Conservation (phyloP, 2,329 filamentous ascomycete species). For the Aspergillus niger region DNA sequence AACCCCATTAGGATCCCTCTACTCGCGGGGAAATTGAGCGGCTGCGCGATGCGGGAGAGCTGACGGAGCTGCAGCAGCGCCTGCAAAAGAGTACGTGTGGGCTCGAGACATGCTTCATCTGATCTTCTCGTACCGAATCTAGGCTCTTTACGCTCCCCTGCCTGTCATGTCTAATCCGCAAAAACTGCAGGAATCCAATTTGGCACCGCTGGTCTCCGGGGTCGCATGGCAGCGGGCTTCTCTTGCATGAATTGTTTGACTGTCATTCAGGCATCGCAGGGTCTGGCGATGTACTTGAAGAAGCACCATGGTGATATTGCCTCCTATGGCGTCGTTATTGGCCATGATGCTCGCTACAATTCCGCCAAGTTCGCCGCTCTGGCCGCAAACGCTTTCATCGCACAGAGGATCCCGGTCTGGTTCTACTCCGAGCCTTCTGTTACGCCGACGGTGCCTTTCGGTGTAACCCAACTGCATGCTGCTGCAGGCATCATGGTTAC, state of each 20-base stretch:
- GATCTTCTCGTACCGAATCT: conserved; percentile 1
- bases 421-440: conserved; percentile 60
- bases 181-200: conserved; percentile 55
- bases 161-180: conserved; percentile 10
- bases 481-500: conserved; percentile 67
- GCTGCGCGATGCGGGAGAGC: conserved; percentile 50
- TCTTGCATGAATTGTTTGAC: conserved; percentile 62
- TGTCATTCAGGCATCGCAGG: conserved; percentile 65
- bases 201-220: conserved; percentile 63
- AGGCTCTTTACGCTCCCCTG: not conserved
- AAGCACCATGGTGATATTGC: conserved; percentile 46
- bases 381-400: conserved; percentile 61
- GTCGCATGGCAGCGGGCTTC: conserved; percentile 67
- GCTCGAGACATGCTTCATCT: not conserved
- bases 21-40: conserved; percentile 58
- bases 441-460: conserved; percentile 65
- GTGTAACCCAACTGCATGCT: conserved; percentile 56
- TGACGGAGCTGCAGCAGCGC: conserved; percentile 54
- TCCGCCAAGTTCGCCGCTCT: conserved; percentile 63
- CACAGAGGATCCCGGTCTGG: conserved; percentile 60
- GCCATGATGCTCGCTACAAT: conserved; percentile 64
- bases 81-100: conserved; percentile 51
- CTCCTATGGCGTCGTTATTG: conserved; percentile 58
- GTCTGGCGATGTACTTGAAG: conserved; percentile 62
- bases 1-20: conserved; percentile 45